Conservation (phyloP, 2,329 filamentous ascomycete species). For the Colletotrichum plurivorum region DNA sequence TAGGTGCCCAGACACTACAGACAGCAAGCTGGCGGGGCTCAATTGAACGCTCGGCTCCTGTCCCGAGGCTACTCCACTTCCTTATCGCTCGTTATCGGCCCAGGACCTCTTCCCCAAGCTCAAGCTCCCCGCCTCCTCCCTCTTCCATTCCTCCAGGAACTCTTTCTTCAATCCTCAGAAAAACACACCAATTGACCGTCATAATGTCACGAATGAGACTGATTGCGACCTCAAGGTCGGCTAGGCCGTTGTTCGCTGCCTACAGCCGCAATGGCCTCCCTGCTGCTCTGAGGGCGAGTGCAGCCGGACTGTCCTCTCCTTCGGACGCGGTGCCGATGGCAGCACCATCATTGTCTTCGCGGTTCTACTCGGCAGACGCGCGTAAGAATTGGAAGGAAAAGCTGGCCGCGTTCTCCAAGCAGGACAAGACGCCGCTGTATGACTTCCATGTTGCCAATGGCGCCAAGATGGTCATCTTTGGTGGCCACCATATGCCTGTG, state of each 20-base stretch:
- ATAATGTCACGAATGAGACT: constrained; percentile 33
- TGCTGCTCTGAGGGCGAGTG: constrained; percentile 8
- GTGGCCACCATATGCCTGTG: constrained; percentile 92
- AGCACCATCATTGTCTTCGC: constrained; percentile 9
- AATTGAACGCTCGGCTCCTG: constrained; percentile 5
- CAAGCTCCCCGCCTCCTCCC: constrained; percentile 15
- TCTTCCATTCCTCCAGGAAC: constrained; percentile 6
- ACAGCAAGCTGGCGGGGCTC: too few relatives aligned
- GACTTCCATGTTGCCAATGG: constrained; percentile 83
- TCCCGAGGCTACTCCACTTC: constrained; percentile 21
- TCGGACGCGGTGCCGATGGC: constrained; percentile 28
- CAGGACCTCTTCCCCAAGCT: constrained; percentile 7
- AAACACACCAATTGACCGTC: constrained; percentile 3
- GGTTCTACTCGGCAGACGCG: constrained; percentile 29
- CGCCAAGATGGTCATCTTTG: constrained; percentile 97
- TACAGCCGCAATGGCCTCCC: constrained; percentile 27
- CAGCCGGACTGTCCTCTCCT: constrained; percentile 24
- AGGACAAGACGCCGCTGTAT: constrained; percentile 80
- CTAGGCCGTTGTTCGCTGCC: constrained; percentile 26
- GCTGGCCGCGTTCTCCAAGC: constrained; percentile 47
- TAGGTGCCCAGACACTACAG: too few relatives aligned
- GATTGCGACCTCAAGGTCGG: constrained; percentile 30
- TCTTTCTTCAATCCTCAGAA: constrained; percentile 8
- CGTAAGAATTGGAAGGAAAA: constrained; percentile 40
- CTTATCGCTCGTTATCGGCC: constrained; percentile 24